Conservation (phyloP, 495 filamentous ascomycete genomes). For the Mycothermus thermophilus region DNA sequence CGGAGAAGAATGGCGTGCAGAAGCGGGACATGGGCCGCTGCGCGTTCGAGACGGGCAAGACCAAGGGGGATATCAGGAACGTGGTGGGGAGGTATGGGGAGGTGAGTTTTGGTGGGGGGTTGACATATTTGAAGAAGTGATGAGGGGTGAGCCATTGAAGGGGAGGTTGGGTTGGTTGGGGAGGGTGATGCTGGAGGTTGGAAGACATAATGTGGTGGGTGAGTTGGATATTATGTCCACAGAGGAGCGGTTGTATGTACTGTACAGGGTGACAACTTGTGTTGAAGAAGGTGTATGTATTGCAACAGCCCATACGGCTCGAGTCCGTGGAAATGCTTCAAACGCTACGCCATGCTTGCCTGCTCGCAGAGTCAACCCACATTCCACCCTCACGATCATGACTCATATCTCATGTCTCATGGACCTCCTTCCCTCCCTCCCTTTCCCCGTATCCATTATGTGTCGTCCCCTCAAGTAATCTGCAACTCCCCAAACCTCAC, state of each 20-base stretch:
- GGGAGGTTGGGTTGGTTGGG: no score
- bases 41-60: slow-evolving; percentile 49
- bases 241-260: neutral
- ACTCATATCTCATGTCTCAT: no score
- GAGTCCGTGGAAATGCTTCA: no score
- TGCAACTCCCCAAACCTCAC: slow-evolving; percentile 21
- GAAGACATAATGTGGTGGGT: neutral
- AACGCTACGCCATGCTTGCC: no score
- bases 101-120: slow-evolving; percentile 36
- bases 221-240: neutral
- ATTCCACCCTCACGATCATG: no score
- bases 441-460: neutral
- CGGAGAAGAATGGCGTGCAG: slow-evolving; percentile 23
- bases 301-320: no score
- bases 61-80: slow-evolving; percentile 26
- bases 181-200: no score
- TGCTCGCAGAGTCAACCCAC: no score
- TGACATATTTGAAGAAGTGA: slow-evolving; percentile 34
- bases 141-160: neutral
- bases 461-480: slow-evolving; percentile 4
- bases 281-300: no score
- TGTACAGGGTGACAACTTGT: no score
- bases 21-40: slow-evolving; percentile 64
- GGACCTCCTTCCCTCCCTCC: neutral
- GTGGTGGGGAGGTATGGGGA: slow-evolving; percentile 32